Evolutionary conservation across 129 eudicot species (phyloP).

Genomic region (Dittrichia graveolens): DNA sequence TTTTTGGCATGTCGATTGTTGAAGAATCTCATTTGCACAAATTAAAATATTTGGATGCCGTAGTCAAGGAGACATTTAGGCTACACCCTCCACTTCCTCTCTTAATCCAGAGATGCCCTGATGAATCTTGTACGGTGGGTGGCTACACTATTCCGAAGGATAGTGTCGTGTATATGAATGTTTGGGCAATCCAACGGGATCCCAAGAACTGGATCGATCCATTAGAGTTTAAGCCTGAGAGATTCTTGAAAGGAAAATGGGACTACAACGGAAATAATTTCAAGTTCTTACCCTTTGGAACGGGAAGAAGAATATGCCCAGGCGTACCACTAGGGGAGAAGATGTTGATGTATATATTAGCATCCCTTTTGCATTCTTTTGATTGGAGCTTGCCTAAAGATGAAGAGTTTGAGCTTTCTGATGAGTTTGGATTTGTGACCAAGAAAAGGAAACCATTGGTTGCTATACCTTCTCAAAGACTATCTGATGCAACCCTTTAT

Average conservation of each 20-base stretch:
- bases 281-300: slow-evolving; percentile 31
- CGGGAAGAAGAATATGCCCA: slow-evolving; percentile 37
- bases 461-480: slow-evolving; percentile 30
- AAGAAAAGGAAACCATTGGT: slow-evolving; percentile 31
- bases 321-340: slow-evolving; percentile 33
- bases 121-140: slow-evolving; percentile 33
- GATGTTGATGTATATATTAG: slow-evolving; percentile 35
- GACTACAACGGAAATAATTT: slow-evolving; percentile 35
- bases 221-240: slow-evolving; percentile 29
- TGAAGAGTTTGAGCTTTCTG: slow-evolving; percentile 29
- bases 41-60: slow-evolving; percentile 47
- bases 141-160: slow-evolving; percentile 53
- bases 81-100: slow-evolving; percentile 52
- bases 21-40: slow-evolving; percentile 37
- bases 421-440: slow-evolving; percentile 32
- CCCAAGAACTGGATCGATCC: slow-evolving; percentile 29
- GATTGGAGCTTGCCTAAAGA: slow-evolving; percentile 32
- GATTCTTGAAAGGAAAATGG: slow-evolving; percentile 31
- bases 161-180: slow-evolving; percentile 31
- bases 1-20: slow-evolving; percentile 33
- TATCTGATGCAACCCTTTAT: slow-evolving; percentile 25
- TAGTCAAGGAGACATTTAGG: slow-evolving; percentile 43
- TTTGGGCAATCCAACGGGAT: slow-evolving; percentile 39
- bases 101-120: slow-evolving; percentile 41
- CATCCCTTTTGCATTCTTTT: slow-evolving; percentile 36